phyloP scores from a whole-genome alignment of 2,329 filamentous ascomycete species.

The Rutstroemia sp. region DNA sequence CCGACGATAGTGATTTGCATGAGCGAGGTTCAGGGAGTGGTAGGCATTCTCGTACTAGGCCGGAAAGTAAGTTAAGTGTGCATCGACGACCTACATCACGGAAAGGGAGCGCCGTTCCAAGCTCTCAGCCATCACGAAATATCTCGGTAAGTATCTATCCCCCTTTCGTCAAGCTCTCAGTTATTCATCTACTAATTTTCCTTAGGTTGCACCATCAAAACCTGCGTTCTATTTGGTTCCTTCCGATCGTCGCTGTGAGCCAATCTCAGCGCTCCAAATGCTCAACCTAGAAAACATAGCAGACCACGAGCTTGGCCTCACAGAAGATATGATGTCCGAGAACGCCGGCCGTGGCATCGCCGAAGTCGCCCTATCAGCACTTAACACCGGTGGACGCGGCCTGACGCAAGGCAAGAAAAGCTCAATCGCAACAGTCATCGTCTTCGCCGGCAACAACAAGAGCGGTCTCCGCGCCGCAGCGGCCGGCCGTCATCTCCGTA shows the following conservation, averaged over 20 bases:
- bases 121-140: constrained; percentile 20
- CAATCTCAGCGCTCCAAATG: constrained; percentile 72
- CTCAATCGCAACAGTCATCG: constrained; percentile 43
- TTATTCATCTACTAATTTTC: constrained; percentile 10
- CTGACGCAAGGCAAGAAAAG: constrained; percentile 31
- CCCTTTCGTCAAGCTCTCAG: neutral
- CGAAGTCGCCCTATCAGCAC: constrained; percentile 66
- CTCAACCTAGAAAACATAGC: constrained; percentile 88
- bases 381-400: constrained; percentile 38
- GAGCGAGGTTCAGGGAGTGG: constrained; percentile 33
- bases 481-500: constrained; percentile 78
- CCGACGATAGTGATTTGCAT: constrained; percentile 46
- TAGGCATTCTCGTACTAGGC: constrained; percentile 28
- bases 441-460: constrained; percentile 94
- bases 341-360: constrained; percentile 86
- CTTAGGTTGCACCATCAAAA: constrained; percentile 20
- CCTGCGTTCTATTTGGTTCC: constrained; percentile 43
- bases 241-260: constrained; percentile 51
- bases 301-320: constrained; percentile 76
- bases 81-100: constrained; percentile 28
- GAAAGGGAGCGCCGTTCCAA: constrained; percentile 25
- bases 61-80: constrained; percentile 31
- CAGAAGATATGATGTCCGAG: constrained; percentile 85
- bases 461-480: constrained; percentile 79
- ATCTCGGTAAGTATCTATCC: constrained; percentile 21